These are phyloP conservation scores for Coemansia sp. DNA, from an alignment of 192 early-diverging fungal species.

Conservation along the genomic window DNA sequence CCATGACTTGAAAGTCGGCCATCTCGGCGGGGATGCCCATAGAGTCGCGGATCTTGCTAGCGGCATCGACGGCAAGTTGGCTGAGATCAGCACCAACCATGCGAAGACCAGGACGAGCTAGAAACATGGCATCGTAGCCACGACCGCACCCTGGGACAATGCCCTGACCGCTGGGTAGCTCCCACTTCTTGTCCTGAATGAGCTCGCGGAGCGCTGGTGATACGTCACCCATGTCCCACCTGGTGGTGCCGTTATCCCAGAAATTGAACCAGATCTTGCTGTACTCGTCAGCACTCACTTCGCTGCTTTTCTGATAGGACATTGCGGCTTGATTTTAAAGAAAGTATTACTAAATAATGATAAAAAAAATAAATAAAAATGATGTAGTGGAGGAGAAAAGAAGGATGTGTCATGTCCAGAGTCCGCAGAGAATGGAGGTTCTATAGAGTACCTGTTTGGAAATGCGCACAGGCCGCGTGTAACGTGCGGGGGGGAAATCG, in stretches of 20 bases:
- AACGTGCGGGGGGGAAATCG: not conserved
- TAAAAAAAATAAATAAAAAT: not conserved
- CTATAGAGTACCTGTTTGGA: not conserved
- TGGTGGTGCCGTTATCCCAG: slow-evolving; percentile 34
- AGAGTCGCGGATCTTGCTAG: slow-evolving; percentile 55
- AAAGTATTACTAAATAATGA: too few species aligned
- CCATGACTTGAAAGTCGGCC: slow-evolving; percentile 60
- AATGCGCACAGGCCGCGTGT: not conserved
- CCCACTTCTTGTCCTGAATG: slow-evolving; percentile 49
- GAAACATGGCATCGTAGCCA: slow-evolving; percentile 77
- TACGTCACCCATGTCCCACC: slow-evolving; percentile 52
- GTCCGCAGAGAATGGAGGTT: not conserved
- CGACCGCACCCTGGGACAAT: slow-evolving; percentile 55
- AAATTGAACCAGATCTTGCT: slow-evolving; percentile 34
- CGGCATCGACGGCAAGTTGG: slow-evolving; percentile 63
- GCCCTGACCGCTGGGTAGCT: slow-evolving; percentile 40
- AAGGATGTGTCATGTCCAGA: not conserved
- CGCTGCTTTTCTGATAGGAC: slow-evolving; percentile 13
- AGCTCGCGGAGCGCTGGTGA: slow-evolving; percentile 53
- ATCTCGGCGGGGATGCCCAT: slow-evolving; percentile 33
- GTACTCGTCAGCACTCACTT: slow-evolving; percentile 27
- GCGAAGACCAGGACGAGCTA: slow-evolving; percentile 61
- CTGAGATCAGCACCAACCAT: slow-evolving; percentile 74
- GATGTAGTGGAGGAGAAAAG: slow-evolving; percentile 1
- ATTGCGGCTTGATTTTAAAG: slow-evolving; percentile 2